Conservation (phyloP, 345 rosid genomes). For the Litchi chinensis region DNA sequence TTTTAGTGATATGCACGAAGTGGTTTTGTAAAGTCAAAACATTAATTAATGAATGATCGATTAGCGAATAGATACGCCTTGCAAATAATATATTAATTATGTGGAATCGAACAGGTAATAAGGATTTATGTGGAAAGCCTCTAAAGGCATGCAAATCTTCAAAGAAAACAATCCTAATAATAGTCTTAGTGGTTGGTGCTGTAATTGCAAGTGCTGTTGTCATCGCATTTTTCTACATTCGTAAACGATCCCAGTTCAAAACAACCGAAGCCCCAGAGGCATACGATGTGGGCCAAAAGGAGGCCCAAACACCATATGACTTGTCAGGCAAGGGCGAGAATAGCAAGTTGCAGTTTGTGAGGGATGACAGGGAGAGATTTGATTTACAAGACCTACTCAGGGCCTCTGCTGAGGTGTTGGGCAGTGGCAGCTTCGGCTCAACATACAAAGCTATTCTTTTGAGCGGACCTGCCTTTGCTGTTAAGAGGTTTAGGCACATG, state of each 20-base stretch:
- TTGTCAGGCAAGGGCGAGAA: constrained; percentile 25
- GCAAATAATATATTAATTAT: no score
- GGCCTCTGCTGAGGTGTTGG: constrained; percentile 79
- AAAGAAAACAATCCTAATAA: constrained; percentile 40
- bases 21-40: not conserved
- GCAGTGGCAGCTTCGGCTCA: constrained; percentile 78
- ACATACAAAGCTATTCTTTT: constrained; percentile 71
- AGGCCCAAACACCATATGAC: constrained; percentile 18
- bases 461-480: constrained; percentile 63
- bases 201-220: constrained; percentile 28
- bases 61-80: no score
- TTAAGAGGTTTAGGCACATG: constrained; percentile 80
- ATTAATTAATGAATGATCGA: no score
- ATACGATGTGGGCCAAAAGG: constrained; percentile 26
- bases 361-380: constrained; percentile 55
- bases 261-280: constrained; percentile 29
- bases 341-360: constrained; percentile 54
- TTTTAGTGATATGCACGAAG: not conserved
- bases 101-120: constrained; percentile 47
- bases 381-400: constrained; percentile 77
- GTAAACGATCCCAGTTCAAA: constrained; percentile 26
- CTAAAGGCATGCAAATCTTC: constrained; percentile 52
- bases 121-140: constrained; percentile 70
- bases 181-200: constrained; percentile 21
- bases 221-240: constrained; percentile 10